These are phyloP conservation scores for Polyporus arcularius DNA, from an alignment of 768 basidiomycete genomes.

Conservation along the genomic window DNA sequence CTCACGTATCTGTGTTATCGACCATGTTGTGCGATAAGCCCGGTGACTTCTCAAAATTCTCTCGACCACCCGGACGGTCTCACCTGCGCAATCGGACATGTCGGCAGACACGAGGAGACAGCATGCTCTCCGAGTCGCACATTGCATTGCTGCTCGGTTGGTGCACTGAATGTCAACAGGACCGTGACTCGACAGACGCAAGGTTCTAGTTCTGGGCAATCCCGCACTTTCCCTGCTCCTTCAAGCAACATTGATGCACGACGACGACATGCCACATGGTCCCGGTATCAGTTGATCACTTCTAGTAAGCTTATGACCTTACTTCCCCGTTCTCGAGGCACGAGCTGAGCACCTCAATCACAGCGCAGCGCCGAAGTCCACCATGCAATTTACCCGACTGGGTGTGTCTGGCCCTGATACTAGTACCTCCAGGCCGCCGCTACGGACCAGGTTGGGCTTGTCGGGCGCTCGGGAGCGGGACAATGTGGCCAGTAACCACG, in stretches of 20 bases:
- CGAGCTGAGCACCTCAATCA: constrained; percentile 12
- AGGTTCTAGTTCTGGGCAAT: neutral
- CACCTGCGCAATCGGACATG: too few relatives aligned
- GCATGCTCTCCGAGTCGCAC: too few relatives aligned
- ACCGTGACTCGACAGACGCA: neutral
- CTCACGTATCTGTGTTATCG: constrained; percentile 10
- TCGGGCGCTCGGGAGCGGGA: neutral
- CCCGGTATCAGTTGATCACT: constrained; percentile 17
- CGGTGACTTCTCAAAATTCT: neutral
- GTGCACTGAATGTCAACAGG: too few relatives aligned
- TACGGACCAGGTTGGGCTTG: too few relatives aligned
- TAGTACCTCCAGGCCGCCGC: neutral
- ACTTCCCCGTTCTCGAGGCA: neutral
- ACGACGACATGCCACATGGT: constrained; percentile 9
- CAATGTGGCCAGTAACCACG: neutral
- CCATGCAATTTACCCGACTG: too few relatives aligned
- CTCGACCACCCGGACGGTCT: neutral
- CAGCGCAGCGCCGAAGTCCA: neutral
- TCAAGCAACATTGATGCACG: neutral
- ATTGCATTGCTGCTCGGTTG: too few relatives aligned
- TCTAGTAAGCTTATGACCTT: constrained; percentile 5
- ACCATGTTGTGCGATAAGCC: constrained; percentile 5
- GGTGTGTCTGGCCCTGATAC: neutral
- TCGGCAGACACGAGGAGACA: too few relatives aligned
- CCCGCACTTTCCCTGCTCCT: constrained; percentile 1